Evolutionary conservation across 148 eudicot genomes (phyloP).

Genomic region (Chenopodium suecicum): DNA sequence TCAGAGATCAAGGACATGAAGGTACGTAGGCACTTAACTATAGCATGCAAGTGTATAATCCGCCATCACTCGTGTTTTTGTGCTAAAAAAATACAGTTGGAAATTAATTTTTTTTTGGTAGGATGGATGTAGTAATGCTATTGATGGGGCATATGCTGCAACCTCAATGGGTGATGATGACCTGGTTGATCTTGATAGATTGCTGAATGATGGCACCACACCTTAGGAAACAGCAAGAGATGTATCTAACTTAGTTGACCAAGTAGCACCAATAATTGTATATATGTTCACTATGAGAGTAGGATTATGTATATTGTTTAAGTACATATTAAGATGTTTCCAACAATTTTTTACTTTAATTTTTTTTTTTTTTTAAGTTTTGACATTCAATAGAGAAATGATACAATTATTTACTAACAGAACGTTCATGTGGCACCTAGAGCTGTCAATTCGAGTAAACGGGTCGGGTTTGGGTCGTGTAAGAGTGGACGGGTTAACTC

Average conservation of each 20-base stretch:
- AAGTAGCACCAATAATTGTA: neutral
- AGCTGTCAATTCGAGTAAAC: too few species aligned
- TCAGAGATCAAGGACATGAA: conserved; percentile 59
- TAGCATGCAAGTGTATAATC: too few species aligned
- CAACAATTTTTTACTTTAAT: too few species aligned
- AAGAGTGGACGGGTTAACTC: too few species aligned
- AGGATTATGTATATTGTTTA: neutral
- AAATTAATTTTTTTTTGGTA: conserved; percentile 22
- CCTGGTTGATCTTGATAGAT: conserved; percentile 38
- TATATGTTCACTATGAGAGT: neutral
- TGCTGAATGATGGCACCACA: neutral
- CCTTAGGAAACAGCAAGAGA: neutral
- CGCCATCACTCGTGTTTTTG: neutral
- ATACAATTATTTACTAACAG: too few species aligned
- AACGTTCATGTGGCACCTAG: too few species aligned
- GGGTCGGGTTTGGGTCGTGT: too few species aligned
- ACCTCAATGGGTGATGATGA: conserved; percentile 50
- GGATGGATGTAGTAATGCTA: conserved; percentile 31
- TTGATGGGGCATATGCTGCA: conserved; percentile 36
- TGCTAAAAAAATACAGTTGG: neutral
- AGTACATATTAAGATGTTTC: too few species aligned
- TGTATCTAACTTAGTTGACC: neutral
- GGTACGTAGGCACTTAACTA: conserved; percentile 29
- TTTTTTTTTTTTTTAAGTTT: too few species aligned
- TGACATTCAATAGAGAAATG: too few species aligned